Conservation (phyloP, 2,329 filamentous ascomycete genomes). For the Clarireedia homoeocarpa region DNA sequence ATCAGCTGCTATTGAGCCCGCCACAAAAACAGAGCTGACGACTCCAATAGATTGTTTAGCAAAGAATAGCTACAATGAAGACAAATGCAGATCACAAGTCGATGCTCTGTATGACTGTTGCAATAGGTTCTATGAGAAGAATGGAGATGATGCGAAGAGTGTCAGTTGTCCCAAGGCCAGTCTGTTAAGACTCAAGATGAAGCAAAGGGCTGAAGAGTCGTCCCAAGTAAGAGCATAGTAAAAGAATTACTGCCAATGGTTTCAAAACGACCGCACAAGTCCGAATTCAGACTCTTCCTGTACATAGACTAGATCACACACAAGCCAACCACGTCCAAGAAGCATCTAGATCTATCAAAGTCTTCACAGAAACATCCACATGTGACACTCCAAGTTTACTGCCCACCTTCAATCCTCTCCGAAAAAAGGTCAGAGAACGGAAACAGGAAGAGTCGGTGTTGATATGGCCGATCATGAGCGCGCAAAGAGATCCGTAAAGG, state of each 20-base stretch:
- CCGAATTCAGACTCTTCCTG: too few relatives aligned
- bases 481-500: slow-evolving; percentile 68
- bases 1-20: background rate
- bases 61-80: slow-evolving; percentile 79
- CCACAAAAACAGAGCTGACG: background rate
- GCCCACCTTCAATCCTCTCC: slow-evolving; percentile 42
- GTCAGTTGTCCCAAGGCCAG: slow-evolving; percentile 80
- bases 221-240: background rate
- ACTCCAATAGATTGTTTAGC: slow-evolving; percentile 62
- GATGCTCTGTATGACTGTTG: slow-evolving; percentile 92
- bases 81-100: slow-evolving; percentile 69
- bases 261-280: background rate
- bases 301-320: background rate
- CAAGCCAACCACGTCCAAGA: background rate
- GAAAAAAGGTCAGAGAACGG: slow-evolving; percentile 52
- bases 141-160: slow-evolving; percentile 68
- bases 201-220: slow-evolving; percentile 44
- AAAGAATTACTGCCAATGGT: background rate
- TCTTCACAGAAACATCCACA: slow-evolving; percentile 3
- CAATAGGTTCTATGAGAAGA: slow-evolving; percentile 72
- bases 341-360: background rate
- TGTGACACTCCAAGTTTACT: slow-evolving; percentile 43
- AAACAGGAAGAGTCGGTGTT: slow-evolving; percentile 62
- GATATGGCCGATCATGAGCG: slow-evolving; percentile 98
- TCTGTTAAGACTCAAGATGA: slow-evolving; percentile 75